Conservation (phyloP, 805 yeast species). For the Candida loeiensis region DNA sequence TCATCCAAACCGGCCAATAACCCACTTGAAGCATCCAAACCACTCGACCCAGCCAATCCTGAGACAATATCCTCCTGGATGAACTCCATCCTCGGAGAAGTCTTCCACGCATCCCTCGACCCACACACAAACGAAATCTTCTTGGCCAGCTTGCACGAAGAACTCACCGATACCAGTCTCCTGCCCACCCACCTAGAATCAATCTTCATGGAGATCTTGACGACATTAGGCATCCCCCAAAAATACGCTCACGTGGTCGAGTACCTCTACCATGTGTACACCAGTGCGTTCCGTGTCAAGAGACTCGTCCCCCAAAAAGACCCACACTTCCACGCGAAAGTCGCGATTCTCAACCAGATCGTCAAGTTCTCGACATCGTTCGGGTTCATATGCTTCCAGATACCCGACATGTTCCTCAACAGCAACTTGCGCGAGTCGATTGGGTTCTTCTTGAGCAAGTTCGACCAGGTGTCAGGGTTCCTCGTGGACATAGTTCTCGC, state of each 20-base stretch:
- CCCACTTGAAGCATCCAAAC: too few species aligned
- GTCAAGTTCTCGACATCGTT: conserved; percentile 53
- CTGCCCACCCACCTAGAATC: conserved; percentile 41
- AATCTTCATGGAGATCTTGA: conserved; percentile 51
- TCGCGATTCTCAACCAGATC: conserved; percentile 44
- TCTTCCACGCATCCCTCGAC: conserved; percentile 34
- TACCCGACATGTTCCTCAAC: conserved; percentile 57
- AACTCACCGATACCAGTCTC: conserved; percentile 13
- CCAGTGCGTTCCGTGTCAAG: conserved; percentile 36
- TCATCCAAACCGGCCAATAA: too few species aligned
- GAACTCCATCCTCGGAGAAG: conserved; percentile 30
- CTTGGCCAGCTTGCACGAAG: conserved; percentile 24
- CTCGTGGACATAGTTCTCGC: conserved; percentile 50
- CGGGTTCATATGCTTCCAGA: conserved; percentile 65
- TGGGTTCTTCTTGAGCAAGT: conserved; percentile 21
- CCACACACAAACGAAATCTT: conserved; percentile 16
- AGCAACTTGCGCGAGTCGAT: conserved; percentile 31
- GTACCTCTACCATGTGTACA: conserved; percentile 48
- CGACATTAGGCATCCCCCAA: conserved; percentile 49
- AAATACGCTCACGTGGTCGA: conserved; percentile 36
- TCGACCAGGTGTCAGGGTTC: conserved; percentile 31
- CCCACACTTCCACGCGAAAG: conserved; percentile 32
- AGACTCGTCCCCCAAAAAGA: conserved; percentile 43
- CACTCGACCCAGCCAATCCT: too few species aligned
- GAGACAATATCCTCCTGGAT: conserved; percentile 39